Evolutionary conservation across 306 rosid species (phyloP), one percentile per base, ranked within the genome.

Genomic region (Acacia acuminata): DNA sequence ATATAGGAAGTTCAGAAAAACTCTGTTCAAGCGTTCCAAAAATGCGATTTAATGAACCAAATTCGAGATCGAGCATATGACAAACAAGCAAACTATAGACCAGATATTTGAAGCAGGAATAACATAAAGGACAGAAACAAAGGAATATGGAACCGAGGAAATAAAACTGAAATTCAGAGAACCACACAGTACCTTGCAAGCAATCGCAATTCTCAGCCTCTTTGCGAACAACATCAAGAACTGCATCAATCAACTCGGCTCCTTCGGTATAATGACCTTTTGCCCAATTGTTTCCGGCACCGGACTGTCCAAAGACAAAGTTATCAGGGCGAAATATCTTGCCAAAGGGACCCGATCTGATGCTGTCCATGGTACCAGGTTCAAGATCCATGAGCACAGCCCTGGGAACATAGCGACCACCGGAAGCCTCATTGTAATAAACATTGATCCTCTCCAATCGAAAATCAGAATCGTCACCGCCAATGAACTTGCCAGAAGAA

Each of bases 201-300:
- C 85, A 85, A 60, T 85, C 88, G 56, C 88, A 85, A n/a, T 85
- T 85, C 48, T 85, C 88, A 9, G 88, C 88, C 81, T 82, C 88
- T 71, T 85, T 85, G 43, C 88, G 83, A 77, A 85, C 88, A 19
- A 85, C 88, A 34, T 85, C 88, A 34, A 85, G 85, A 11, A 85
- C 88, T 1, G 83, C 43, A 38, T 85, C 88, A 38, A 85, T 85
- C 22, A 85, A 47, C 69, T 85, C 88, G 2, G 88, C 85, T 4
- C 88, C 88, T 66, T 85, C 88, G 50, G 85, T 85, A 25, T 85
- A 85, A 30, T 85, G 87, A 17, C 87, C 87, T 55, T 84, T 84
- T 4, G 96, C 97, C 97, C 96, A 93, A 12, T 93, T 93, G 60
- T 93, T 93, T 0, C 96, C 97, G 30, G 87, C 87, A 15, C 87